Percentiles rank a stretch among this genome's conserved stretches.
These are phyloP conservation scores for Triticum timopheevii DNA, from an alignment of 176 grass and related monocot species.

Conservation along the genomic window DNA sequence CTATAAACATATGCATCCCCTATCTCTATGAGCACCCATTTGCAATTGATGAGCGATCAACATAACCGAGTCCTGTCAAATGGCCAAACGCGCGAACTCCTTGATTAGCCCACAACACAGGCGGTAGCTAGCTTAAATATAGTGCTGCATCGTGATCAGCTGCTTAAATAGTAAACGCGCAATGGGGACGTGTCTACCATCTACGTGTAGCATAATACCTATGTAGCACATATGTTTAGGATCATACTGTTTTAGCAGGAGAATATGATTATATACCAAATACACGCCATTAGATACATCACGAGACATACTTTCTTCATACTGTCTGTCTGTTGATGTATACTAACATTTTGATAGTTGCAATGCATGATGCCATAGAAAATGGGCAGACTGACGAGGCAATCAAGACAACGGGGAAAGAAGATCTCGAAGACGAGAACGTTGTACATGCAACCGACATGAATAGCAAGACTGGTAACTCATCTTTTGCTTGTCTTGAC, in stretches of 20 bases:
- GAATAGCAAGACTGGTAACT: neutral
- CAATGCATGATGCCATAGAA: neutral
- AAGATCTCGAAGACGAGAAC: neutral
- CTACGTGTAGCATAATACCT: neutral
- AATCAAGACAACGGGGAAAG: neutral
- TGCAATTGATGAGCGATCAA: too few relatives aligned
- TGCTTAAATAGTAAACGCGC: neutral
- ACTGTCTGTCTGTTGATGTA: neutral
- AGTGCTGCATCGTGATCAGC: neutral
- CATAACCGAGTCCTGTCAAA: neutral
- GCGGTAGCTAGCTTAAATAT: neutral
- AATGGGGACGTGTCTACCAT: neutral
- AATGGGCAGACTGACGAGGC: neutral
- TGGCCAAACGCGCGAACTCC: neutral
- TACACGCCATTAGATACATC: too few relatives aligned
- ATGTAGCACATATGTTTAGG: neutral
- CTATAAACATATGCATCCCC: too few relatives aligned
- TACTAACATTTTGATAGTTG: neutral
- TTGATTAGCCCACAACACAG: neutral
- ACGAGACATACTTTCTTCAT: too few relatives aligned
- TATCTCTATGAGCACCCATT: too few relatives aligned
- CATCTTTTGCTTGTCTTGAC: neutral
- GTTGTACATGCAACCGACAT: neutral
- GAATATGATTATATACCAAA: too few relatives aligned
- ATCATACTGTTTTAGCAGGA: neutral